These are phyloP conservation scores for Striga asiatica DNA, from an alignment of 257 asterid species.

Conservation along the genomic window DNA sequence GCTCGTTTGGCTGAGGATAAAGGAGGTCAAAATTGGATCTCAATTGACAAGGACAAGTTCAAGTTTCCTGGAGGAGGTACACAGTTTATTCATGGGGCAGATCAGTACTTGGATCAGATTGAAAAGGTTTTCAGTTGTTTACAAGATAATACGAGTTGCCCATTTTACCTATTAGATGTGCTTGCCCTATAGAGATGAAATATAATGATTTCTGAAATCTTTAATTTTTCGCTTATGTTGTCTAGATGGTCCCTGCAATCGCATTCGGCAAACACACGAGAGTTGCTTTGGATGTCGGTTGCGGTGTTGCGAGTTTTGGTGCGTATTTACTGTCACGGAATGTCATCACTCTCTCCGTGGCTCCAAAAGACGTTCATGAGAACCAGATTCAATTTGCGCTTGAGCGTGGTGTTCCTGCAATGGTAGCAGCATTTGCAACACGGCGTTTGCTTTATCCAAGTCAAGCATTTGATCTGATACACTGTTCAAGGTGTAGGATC, in stretches of 20 bases:
- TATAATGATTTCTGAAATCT: conserved; percentile 4
- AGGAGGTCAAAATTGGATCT: conserved; percentile 95
- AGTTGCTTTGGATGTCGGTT: conserved; percentile 84
- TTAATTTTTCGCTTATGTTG: background rate
- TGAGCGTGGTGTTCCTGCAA: conserved; percentile 95
- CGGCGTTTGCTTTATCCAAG: conserved; percentile 74
- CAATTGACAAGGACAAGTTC: conserved; percentile 70
- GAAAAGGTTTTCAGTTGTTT: conserved; percentile 45
- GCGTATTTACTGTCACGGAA: conserved; percentile 77
- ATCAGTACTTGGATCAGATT: conserved; percentile 86
- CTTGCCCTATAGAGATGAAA: background rate
- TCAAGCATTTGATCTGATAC: conserved; percentile 89
- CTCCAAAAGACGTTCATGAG: conserved; percentile 94
- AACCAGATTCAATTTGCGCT: conserved; percentile 97
- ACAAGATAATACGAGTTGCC: background rate
- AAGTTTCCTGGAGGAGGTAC: conserved; percentile 98
- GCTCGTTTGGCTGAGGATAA: conserved; percentile 86
- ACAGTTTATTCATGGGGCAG: conserved; percentile 92
- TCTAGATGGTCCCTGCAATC: conserved; percentile 81
- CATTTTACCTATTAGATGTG: background rate
- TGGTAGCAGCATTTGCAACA: conserved; percentile 86
- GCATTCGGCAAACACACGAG: conserved; percentile 83
- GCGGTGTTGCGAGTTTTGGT: conserved; percentile 98
- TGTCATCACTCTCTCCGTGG: conserved; percentile 73
- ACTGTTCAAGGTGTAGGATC: conserved; percentile 91